Evolutionary conservation across 1,139 yeast genomes (phyloP), one percentile per base, ranked within the genome.

Genomic region (Hansenula anomala): DNA sequence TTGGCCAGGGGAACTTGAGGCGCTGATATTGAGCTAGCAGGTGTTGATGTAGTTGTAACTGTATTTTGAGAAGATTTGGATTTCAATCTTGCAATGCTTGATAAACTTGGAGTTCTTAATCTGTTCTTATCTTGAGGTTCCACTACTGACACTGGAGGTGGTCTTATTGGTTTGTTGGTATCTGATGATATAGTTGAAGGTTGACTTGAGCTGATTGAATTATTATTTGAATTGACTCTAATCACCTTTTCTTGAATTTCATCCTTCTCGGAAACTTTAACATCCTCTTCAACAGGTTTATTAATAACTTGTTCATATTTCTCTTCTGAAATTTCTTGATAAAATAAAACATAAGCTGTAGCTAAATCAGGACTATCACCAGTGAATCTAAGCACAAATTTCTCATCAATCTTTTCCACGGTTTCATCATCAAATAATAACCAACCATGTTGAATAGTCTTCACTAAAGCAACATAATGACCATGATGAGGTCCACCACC

Each of bases 401-500:
- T 70, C 46, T 89, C 96, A 48, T 83, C 89, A 8, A 92, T 92
- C 23, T 85, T 68, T 55, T 90, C 97, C 6, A 90, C 96, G 16
- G 94, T 81, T 61, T 92, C 98, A 60, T 92, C 98, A 59, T 92
- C 98, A 62, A 87, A 92, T 43, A 92, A 63, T 25, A 92, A 65
- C 98, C 98, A 92, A 1, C 96, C 87, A 30, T 80, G 78, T 17
- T 76, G 72, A 41, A 76, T 80, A 13, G 90, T 82, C 58, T 89
- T 89, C 47, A 95, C 84, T 10, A 92, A 67, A 0, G 96, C 77
- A 13, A 92, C 90, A 56, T 92, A 92, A 60, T 92, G 98, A 0
- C 98, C 98, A 62, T 90, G 97, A 69, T 89, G 89, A 2, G 97
- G 97, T 0, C 97, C 97, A 3, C 97, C 95, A 5, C 98, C 98